A percentile compares a stretch with the other conserved stretches of the same genome.
Evolutionary conservation across 2,329 filamentous ascomycete genomes (phyloP).

Genomic region (Diplodia corticola): DNA sequence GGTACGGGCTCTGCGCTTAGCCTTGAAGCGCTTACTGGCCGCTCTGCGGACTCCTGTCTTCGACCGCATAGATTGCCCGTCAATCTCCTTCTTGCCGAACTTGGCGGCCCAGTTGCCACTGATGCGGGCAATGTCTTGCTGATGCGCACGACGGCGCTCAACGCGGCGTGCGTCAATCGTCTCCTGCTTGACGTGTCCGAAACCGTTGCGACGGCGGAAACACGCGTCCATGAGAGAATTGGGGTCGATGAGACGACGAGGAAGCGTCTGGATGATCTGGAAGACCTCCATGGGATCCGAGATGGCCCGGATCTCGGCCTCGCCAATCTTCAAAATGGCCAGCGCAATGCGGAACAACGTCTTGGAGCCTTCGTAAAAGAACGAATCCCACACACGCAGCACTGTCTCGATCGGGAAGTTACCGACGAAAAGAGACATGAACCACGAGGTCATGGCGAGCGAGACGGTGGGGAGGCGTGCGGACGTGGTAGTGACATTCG

Average conservation of each 20-base stretch:
- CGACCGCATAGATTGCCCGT: constrained; percentile 4
- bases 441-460: constrained; percentile 92
- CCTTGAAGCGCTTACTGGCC: constrained; percentile 20
- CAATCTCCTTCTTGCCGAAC: constrained; percentile 4
- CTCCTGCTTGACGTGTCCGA: constrained; percentile 78
- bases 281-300: constrained; percentile 93
- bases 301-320: constrained; percentile 75
- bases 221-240: constrained; percentile 81
- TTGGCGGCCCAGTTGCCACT: constrained; percentile 20
- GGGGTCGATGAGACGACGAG: constrained; percentile 76
- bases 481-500: constrained; percentile 36
- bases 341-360: constrained; percentile 90
- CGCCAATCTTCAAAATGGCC: constrained; percentile 86
- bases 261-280: constrained; percentile 86
- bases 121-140: constrained; percentile 23
- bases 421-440: constrained; percentile 96
- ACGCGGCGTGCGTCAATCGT: constrained; percentile 74
- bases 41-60: constrained; percentile 13
- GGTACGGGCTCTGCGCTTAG: constrained; percentile 15
- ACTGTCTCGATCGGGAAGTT: constrained; percentile 90
- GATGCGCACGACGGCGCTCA: constrained; percentile 51
- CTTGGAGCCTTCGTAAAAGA: constrained; percentile 94
- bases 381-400: constrained; percentile 89
- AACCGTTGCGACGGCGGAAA: constrained; percentile 76
- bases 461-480: constrained; percentile 79